These are phyloP conservation scores for carrot (Daucus carota) DNA, from an alignment of 129 eudicot species.

Conservation along the genomic window DH1_v3.0 NC_030386.2:36729501-36730000, in stretches of 20 bases:
- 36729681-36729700: constrained; percentile 6
- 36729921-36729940: neutral
- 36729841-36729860: neutral
- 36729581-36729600: neutral
- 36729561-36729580: neutral
- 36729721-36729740: too few species aligned
- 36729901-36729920: neutral
- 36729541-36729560: too few species aligned
- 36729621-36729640: neutral
- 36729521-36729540: neutral
- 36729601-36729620: neutral
- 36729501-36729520: constrained; percentile 29
- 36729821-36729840: neutral
- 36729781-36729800: neutral
- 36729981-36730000: neutral
- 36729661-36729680: constrained; percentile 3
- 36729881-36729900: neutral
- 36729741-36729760: too few species aligned
- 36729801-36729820: neutral
- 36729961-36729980: too few species aligned
- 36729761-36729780: constrained; percentile 1
- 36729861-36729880: neutral
- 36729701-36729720: neutral
- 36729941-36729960: too few species aligned
- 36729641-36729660: constrained; percentile 29